phyloP scores from a whole-genome alignment of 2,329 filamentous ascomycete genomes.

The Pseudogymnoascus sp. region DNA sequence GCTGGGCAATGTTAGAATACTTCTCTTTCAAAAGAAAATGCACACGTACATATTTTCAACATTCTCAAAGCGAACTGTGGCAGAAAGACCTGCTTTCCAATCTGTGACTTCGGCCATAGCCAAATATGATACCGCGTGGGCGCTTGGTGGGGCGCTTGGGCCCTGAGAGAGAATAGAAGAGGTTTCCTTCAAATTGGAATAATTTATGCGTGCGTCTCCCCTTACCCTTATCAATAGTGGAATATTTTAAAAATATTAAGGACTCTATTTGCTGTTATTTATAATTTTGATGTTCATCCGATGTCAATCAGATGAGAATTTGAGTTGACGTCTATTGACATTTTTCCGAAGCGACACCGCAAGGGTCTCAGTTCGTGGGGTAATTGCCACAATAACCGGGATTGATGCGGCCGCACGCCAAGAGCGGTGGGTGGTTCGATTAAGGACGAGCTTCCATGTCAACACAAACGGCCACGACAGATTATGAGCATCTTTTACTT shows the following conservation, averaged over 20 bases:
- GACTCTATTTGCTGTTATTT: not conserved
- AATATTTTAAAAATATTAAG: not conserved
- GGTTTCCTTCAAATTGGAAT: not conserved
- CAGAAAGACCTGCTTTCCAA: slow-evolving; percentile 23
- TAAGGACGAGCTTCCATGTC: slow-evolving; percentile 3
- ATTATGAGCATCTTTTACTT: not conserved
- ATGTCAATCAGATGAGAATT: not conserved
- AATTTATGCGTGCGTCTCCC: not conserved
- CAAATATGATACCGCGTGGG: not conserved
- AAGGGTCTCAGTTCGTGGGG: slow-evolving; percentile 7
- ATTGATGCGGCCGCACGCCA: slow-evolving; percentile 5
- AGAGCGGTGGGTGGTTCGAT: not conserved
- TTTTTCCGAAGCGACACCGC: not conserved
- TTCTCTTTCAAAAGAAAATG: not conserved
- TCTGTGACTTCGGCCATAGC: slow-evolving; percentile 19
- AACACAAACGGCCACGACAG: slow-evolving; percentile 1
- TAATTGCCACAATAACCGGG: not conserved
- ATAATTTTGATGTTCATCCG: not conserved
- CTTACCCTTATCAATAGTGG: not conserved
- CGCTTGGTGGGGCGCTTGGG: too few relatives aligned
- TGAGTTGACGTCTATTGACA: not conserved
- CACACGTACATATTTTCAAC: slow-evolving; percentile 52
- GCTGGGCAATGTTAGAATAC: not conserved
- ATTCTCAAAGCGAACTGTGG: slow-evolving; percentile 48
- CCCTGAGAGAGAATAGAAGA: not conserved